Evolutionary conservation across 257 asterid genomes (phyloP), one percentile per base, ranked within the genome.

Genomic region (Solanum clarkiae): DNA sequence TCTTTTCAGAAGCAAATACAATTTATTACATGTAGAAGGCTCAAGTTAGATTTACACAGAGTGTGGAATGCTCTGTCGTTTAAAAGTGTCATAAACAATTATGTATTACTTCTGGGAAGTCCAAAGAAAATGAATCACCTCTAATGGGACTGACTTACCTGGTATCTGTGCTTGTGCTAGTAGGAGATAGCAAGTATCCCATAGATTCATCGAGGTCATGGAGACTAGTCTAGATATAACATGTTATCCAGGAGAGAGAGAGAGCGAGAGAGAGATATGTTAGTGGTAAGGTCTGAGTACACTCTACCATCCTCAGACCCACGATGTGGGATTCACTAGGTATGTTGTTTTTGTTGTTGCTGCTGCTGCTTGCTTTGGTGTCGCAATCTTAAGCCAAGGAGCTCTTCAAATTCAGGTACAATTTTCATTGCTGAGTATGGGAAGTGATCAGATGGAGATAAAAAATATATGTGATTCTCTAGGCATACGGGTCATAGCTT

Each of bases 351-450:
- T 32, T 32, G 36, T 32, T 32, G 36, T 32, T 32, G 36, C 4
- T 32, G 36, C 36, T 32, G 36, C 36, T 49, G 62, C 24, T 14
- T 16, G 42, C 82, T 75, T 75, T 75, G 59, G 45, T 75, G 0
- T 0, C 0, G 24, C n/a, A 74, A 18, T 14, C 24, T 22, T 75
- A 75, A 24, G 59, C 82, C 65, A 15, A 11, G 53, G 65, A 53
- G 6, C 82, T 53, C 49, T 53, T 63, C 82, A 79, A 79, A 29
- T 72, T 83, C 85, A 95, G 99, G 98, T 96, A 63, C 99, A 95
- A 86, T 95, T 93, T 89, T 96, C 98, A 63, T 90, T 96, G 88
- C 88, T 96, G 85, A 96, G 99, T 87, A 91, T 92, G 90, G 99
- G 99, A 81, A 87, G 88, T 71, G 96, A 96, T 80, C 99, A 96